Base-by-base conservation (phyloP, 2,329 filamentous ascomycete species). In the Apiospora phragmitis region DNA sequence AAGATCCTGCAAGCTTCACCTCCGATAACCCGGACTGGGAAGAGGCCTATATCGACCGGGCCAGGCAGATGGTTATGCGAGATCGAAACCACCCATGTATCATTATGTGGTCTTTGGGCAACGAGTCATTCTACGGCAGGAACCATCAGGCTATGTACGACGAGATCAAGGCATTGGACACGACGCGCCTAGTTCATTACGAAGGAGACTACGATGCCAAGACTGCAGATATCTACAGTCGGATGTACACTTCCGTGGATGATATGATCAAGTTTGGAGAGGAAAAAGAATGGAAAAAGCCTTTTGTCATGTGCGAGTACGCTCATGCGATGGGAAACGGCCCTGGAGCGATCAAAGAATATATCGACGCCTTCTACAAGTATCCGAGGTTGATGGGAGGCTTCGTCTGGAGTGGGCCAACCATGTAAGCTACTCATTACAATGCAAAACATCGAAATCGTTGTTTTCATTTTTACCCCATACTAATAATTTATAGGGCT, bases 241-340 rank as follows among this genome's bases (percentile, higher is more conserved):
- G 87, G 41, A 93, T 93, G 91, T 93, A 93, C 72, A 84, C 88
- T 0, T 82, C 84, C 0, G 80, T 90, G 0, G 82, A 86, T 78
- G 78, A 79, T n/a, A 79, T 84, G 72, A 78, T 81, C 41, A 77
- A 80, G 26, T 77, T 82, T 65, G 85, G 83, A 18, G 77, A 81
- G 38, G 80, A 82, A 68, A 77, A 79, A 24, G 77, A 82, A n/a
- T 85, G 83, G 83, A 76, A 80, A 49, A 88, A 91, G 77, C 90
- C 89, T 0, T 81, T 92, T 0, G 82, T 92, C 0, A 81, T 88
- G 55, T 88, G 86, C 69, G 87, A 90, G 71, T 89, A 83, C 71
- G 81, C 82, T 0, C 87, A 89, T 73, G 91, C 92, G 0, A 93
- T 94, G 91, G 92, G 92, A 0, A 93, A 93, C 71, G 91, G 91